Percentiles rank a stretch among this genome's conserved stretches.
Conservation (phyloP, 192 early-diverging fungal genomes). For the Coemansia sp. region DNA sequence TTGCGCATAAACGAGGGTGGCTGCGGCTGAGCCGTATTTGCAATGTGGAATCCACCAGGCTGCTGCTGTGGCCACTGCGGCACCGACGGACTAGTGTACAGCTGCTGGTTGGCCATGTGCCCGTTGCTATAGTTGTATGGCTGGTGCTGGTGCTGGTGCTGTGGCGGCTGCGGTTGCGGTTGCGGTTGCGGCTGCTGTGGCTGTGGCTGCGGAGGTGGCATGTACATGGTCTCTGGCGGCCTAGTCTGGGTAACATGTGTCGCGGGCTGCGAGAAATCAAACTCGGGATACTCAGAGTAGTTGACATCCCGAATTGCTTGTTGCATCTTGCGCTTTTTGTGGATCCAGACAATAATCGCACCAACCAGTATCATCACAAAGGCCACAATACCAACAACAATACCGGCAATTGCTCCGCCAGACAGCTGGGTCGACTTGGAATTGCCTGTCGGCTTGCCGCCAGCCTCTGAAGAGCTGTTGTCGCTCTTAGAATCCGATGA, state of each 20-base stretch:
- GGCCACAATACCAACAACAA: constrained; percentile 19
- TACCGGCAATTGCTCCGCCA: constrained; percentile 25
- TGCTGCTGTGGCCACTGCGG: constrained; percentile 9
- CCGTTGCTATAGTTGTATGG: constrained; percentile 4
- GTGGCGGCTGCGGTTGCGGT: not conserved
- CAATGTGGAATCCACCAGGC: not conserved
- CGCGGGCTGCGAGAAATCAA: constrained; percentile 3
- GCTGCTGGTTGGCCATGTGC: not conserved
- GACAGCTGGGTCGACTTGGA: constrained; percentile 9
- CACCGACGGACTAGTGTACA: constrained; percentile 1
- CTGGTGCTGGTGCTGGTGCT: not conserved
- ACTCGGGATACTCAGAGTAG: constrained; percentile 16
- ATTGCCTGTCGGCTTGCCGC: not conserved
- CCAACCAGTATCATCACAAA: constrained; percentile 11
- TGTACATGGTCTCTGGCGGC: not conserved
- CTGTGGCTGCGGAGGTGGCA: not conserved
- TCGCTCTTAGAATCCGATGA: not conserved
- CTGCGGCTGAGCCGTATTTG: not conserved
- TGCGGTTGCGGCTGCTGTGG: constrained; percentile 1
- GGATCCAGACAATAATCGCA: constrained; percentile 6
- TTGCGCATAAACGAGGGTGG: constrained; percentile 11
- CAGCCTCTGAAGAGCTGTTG: not conserved
- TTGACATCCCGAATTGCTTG: constrained; percentile 3
- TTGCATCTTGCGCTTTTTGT: constrained; percentile 12
- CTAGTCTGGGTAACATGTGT: not conserved